Percentiles rank a stretch among this genome's conserved stretches.
Conservation (phyloP, 2,329 filamentous ascomycete genomes). For the Eurotiales sp. region DNA sequence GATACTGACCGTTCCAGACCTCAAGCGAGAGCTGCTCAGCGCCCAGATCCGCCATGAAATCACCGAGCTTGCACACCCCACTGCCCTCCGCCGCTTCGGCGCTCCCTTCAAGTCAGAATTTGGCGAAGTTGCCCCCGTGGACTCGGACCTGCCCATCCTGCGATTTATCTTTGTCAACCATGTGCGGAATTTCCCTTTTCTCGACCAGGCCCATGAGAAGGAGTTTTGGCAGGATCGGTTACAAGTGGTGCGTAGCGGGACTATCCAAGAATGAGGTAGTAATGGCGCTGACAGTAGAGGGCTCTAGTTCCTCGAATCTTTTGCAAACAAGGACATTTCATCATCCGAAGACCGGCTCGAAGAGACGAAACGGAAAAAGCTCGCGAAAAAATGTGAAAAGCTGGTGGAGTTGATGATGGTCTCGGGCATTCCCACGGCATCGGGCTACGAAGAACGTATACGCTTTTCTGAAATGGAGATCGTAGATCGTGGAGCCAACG, state of each 20-base stretch:
- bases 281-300: constrained; percentile 12
- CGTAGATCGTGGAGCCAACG: constrained; percentile 87
- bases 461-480: constrained; percentile 96
- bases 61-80: constrained; percentile 87
- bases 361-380: constrained; percentile 89
- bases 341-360: constrained; percentile 94
- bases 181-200: constrained; percentile 94
- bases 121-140: constrained; percentile 86
- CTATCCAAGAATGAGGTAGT: background rate
- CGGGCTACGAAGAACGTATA: constrained; percentile 95
- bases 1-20: constrained; percentile 54
- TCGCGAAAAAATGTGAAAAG: constrained; percentile 91
- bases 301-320: constrained; percentile 84
- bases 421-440: constrained; percentile 89
- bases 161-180: constrained; percentile 98
- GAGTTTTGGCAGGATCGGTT: constrained; percentile 99
- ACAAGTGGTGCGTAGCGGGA: constrained; percentile 69
- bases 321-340: constrained; percentile 94
- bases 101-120: constrained; percentile 90
- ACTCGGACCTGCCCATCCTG: constrained; percentile 89
- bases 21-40: constrained; percentile 91
- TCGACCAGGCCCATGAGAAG: constrained; percentile 95
- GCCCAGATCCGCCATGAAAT: constrained; percentile 90
- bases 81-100: constrained; percentile 89
- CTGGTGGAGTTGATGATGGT: constrained; percentile 99